Conservation (phyloP, 331 rosid genomes). For the Telfairia occidentalis region DNA sequence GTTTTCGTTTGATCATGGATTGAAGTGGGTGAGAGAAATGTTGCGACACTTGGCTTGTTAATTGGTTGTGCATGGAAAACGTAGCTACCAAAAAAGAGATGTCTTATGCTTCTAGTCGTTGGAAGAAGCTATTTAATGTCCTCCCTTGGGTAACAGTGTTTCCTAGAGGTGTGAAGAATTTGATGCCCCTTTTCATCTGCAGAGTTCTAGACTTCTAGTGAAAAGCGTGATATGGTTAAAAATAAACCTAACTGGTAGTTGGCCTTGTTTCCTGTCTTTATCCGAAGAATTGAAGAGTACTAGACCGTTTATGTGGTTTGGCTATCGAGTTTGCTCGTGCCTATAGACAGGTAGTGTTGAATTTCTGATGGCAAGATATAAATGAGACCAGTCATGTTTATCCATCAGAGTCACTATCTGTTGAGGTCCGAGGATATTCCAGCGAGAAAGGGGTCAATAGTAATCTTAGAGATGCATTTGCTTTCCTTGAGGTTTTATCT, state of each 20-base stretch:
- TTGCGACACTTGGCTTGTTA: neutral
- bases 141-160: neutral
- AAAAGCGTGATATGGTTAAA: neutral
- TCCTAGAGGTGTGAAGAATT: neutral
- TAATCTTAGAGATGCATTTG: neutral
- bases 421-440: too few species aligned
- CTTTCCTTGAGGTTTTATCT: neutral
- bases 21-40: neutral
- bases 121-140: neutral
- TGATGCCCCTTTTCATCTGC: too few species aligned
- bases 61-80: neutral
- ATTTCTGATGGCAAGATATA: neutral
- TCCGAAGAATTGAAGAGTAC: neutral
- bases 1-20: neutral
- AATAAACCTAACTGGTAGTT: neutral
- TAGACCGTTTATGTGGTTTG: neutral
- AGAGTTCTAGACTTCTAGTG: neutral
- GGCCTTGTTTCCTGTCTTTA: neutral
- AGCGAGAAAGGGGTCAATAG: neutral
- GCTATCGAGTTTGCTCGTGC: neutral
- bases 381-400: neutral
- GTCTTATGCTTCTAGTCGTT: neutral
- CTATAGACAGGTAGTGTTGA: neutral
- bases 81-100: neutral
- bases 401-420: neutral